Percentiles rank a stretch among this genome's conserved stretches.
These are phyloP conservation scores for Camellia japonica DNA, from an alignment of 148 eudicot genomes.

Conservation along the genomic window DNA sequence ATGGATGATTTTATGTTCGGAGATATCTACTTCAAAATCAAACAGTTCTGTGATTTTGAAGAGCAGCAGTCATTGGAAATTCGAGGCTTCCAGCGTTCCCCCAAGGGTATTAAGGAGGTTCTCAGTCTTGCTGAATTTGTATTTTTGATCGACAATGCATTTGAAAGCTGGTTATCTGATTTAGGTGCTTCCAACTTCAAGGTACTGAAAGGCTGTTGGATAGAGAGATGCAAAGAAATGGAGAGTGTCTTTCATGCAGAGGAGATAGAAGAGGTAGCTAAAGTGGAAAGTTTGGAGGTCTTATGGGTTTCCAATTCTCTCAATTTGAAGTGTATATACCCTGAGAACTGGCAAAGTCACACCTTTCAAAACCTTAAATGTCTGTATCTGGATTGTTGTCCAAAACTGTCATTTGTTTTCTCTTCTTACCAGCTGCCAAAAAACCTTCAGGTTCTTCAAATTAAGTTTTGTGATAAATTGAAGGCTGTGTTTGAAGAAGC, in stretches of 20 bases:
- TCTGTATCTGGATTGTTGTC: constrained; percentile 33
- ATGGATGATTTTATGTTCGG: constrained; percentile 23
- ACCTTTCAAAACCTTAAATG: constrained; percentile 24
- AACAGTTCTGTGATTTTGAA: constrained; percentile 10
- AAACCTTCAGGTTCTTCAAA: constrained; percentile 23
- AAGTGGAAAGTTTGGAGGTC: constrained; percentile 13
- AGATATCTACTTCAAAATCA: constrained; percentile 16
- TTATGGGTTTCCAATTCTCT: constrained; percentile 26
- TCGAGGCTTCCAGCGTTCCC: constrained; percentile 20
- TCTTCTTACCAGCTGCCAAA: constrained; percentile 10
- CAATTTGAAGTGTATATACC: not conserved
- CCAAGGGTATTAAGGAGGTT: constrained; percentile 16
- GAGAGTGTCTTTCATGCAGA: constrained; percentile 8
- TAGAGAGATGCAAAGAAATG: constrained; percentile 33
- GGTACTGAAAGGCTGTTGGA: constrained; percentile 32
- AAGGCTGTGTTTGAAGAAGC: constrained; percentile 9
- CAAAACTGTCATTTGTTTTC: constrained; percentile 17
- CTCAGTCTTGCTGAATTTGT: constrained; percentile 12
- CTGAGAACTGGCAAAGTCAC: not conserved
- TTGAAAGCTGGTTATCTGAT: constrained; percentile 8
- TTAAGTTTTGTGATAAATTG: constrained; percentile 28
- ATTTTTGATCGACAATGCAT: constrained; percentile 18
- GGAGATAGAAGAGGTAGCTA: constrained; percentile 10
- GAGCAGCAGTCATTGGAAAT: constrained; percentile 19
- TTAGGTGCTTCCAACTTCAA: constrained; percentile 15